Evolutionary conservation across 1,284 basidiomycete genomes (phyloP).

Genomic region (Ganoderma lingzhi): DNA sequence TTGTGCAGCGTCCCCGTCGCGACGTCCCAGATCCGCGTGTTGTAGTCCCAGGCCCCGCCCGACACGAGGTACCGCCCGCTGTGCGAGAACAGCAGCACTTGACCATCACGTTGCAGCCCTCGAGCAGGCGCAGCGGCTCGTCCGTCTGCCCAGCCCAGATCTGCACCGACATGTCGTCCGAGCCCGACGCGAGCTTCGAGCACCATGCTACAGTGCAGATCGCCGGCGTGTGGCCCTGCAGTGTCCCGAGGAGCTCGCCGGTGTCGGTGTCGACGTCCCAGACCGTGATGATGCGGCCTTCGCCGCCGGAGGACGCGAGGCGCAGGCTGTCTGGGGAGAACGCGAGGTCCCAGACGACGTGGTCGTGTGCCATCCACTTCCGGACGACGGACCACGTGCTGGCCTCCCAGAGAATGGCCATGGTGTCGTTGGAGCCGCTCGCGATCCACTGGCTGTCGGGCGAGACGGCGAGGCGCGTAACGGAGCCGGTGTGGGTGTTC

Average conservation of each 20-base stretch:
- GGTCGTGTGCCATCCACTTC: slow-evolving; percentile 18
- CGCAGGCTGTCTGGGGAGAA: slow-evolving; percentile 35
- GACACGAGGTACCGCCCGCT: too few species aligned
- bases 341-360: slow-evolving; percentile 27
- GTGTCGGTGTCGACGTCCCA: slow-evolving; percentile 30
- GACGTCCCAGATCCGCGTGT: too few species aligned
- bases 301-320: slow-evolving; percentile 33
- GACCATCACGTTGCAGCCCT: too few species aligned
- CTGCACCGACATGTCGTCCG: too few species aligned
- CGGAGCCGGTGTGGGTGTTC: slow-evolving; percentile 13
- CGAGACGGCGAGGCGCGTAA: slow-evolving; percentile 30
- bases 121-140: too few species aligned
- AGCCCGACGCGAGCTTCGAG: neutral
- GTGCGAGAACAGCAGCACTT: too few species aligned
- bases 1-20: too few species aligned
- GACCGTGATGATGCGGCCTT: slow-evolving; percentile 28
- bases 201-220: slow-evolving; percentile 31
- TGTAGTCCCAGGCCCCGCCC: too few species aligned
- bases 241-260: slow-evolving; percentile 17
- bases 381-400: slow-evolving; percentile 4
- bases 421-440: slow-evolving; percentile 30
- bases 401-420: slow-evolving; percentile 26
- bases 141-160: too few species aligned
- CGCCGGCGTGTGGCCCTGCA: slow-evolving; percentile 27
- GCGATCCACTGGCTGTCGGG: slow-evolving; percentile 29